These are phyloP conservation scores for Bipolaris cookei DNA, from an alignment of 2,329 filamentous ascomycete genomes.

Conservation along the genomic window DNA sequence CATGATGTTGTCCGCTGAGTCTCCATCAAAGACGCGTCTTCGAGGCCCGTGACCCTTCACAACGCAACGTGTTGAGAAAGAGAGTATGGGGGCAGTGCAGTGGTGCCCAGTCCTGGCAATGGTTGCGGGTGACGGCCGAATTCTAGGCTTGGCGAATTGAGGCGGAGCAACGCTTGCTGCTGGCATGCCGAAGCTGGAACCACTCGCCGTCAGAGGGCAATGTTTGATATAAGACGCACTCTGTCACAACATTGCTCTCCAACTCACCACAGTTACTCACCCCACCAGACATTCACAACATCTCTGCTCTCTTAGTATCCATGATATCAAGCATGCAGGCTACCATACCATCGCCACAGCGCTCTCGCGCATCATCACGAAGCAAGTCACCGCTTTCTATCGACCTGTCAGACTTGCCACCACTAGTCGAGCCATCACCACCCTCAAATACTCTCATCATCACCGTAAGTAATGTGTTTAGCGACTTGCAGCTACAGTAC, in stretches of 20 bases:
- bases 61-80: slow-evolving; percentile 29
- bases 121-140: slow-evolving; percentile 19
- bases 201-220: slow-evolving; percentile 20
- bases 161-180: slow-evolving; percentile 24
- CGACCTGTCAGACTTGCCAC: slow-evolving; percentile 75
- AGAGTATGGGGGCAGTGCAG: slow-evolving; percentile 39
- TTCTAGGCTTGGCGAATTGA: slow-evolving; percentile 25
- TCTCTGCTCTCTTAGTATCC: slow-evolving; percentile 16
- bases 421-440: slow-evolving; percentile 72
- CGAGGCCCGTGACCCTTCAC: slow-evolving; percentile 25
- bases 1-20: slow-evolving; percentile 15
- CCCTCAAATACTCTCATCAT: slow-evolving; percentile 85
- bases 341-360: slow-evolving; percentile 40
- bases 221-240: slow-evolving; percentile 35
- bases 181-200: slow-evolving; percentile 35
- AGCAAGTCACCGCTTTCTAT: slow-evolving; percentile 65
- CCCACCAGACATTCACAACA: slow-evolving; percentile 9
- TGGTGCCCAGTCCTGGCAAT: slow-evolving; percentile 24
- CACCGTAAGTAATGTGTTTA: slow-evolving; percentile 56
- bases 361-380: slow-evolving; percentile 45
- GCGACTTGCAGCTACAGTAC: neutral
- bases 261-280: slow-evolving; percentile 24
- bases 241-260: slow-evolving; percentile 18
- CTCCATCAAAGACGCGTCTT: slow-evolving; percentile 26
- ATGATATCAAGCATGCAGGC: slow-evolving; percentile 40